These are phyloP conservation scores for Pichia ethanolica DNA, from an alignment of 805 yeast species.

Conservation along the genomic window DNA sequence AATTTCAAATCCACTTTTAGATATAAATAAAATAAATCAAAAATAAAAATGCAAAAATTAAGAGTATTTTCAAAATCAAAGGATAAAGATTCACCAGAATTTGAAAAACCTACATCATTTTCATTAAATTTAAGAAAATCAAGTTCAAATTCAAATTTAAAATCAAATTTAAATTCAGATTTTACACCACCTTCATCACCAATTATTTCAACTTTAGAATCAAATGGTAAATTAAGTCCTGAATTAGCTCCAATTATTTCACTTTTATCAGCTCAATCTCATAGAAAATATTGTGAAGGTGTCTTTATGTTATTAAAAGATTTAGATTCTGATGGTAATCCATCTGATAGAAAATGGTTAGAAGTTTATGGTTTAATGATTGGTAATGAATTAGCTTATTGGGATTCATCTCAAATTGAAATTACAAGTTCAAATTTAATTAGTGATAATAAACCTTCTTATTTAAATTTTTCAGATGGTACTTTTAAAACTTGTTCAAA, in stretches of 20 bases:
- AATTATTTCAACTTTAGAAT: conserved; percentile 20
- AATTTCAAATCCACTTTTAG: too few relatives aligned
- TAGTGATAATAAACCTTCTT: conserved; percentile 48
- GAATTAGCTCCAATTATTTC: conserved; percentile 68
- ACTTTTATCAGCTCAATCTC: conserved; percentile 62
- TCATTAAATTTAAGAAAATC: background rate
- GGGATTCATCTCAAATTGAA: conserved; percentile 71
- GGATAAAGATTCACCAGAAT: background rate
- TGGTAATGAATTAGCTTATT: conserved; percentile 86
- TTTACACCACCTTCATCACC: conserved; percentile 6
- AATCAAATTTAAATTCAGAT: background rate
- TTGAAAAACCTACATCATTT: conserved; percentile 8
- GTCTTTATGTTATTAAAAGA: conserved; percentile 68
- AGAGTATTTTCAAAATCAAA: conserved; percentile 18
- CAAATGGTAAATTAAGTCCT: conserved; percentile 25
- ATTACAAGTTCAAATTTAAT: conserved; percentile 26
- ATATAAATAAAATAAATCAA: too few relatives aligned
- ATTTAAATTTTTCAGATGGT: conserved; percentile 88
- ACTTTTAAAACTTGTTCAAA: conserved; percentile 64
- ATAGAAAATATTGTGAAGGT: conserved; percentile 71
- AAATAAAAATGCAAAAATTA: conserved; percentile 18
- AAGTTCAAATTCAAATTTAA: conserved; percentile 1
- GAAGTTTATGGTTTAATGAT: conserved; percentile 89
- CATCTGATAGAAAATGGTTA: conserved; percentile 77
- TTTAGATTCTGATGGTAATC: conserved; percentile 76